Percentiles rank a stretch among this genome's conserved stretches.
Conservation (phyloP, 164 flowering plant species). For the Umbellularia californica region DNA sequence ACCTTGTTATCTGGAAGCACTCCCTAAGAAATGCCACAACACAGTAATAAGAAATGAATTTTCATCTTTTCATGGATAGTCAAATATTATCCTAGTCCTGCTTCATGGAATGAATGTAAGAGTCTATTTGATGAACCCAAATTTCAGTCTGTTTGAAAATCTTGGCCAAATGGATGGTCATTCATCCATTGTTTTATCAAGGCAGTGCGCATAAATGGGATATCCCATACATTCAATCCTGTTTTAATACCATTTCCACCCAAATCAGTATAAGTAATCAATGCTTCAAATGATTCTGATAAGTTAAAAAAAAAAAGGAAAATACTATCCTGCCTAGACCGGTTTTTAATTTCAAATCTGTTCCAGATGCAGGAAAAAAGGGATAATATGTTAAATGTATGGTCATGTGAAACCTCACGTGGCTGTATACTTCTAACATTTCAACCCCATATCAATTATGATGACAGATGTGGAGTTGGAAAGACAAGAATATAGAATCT, state of each 20-base stretch:
- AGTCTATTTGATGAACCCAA: background rate
- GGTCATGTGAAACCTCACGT: too few species aligned
- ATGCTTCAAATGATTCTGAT: background rate
- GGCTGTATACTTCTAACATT: too few species aligned
- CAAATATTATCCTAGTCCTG: background rate
- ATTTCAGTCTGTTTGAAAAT: background rate
- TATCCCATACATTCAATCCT: background rate
- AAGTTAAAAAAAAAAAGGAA: too few species aligned
- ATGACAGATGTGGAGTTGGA: background rate
- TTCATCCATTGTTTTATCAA: background rate
- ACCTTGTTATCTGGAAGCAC: background rate
- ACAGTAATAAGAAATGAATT: background rate
- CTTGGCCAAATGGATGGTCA: background rate
- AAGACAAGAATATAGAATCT: background rate
- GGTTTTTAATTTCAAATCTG: too few species aligned
- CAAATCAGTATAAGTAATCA: background rate
- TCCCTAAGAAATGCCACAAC: background rate
- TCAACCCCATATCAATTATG: background rate
- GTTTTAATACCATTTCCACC: background rate
- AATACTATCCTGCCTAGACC: too few species aligned
- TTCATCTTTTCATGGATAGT: background rate
- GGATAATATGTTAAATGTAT: too few species aligned
- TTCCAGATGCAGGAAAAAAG: too few species aligned
- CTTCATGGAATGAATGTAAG: background rate
- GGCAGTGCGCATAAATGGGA: background rate